Conservation (phyloP, 495 filamentous ascomycete species). For the Acidiella bohemica region DNA sequence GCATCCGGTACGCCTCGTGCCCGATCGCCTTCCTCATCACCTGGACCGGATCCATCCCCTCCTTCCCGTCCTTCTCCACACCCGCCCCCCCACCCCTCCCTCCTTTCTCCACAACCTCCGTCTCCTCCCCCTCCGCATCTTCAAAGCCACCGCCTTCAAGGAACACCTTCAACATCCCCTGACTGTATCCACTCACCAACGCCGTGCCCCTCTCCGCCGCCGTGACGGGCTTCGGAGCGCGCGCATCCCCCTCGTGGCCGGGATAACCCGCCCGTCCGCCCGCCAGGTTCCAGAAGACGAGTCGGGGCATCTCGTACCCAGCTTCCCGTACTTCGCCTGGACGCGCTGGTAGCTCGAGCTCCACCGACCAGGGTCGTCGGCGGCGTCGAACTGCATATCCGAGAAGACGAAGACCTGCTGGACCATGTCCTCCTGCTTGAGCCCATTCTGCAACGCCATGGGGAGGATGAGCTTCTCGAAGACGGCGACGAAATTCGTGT, state of each 20-base stretch:
- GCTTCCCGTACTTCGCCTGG: slow-evolving; percentile 26
- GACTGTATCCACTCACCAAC: slow-evolving; percentile 36
- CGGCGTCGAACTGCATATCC: slow-evolving; percentile 37
- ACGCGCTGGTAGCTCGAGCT: slow-evolving; percentile 31
- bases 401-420: slow-evolving; percentile 37
- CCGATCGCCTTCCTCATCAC: slow-evolving; percentile 32
- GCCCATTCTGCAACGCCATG: slow-evolving; percentile 29
- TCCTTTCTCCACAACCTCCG: slow-evolving; percentile 15
- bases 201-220: slow-evolving; percentile 26
- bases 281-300: slow-evolving; percentile 40
- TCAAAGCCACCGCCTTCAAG: slow-evolving; percentile 31
- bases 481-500: slow-evolving; percentile 35
- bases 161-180: slow-evolving; percentile 38
- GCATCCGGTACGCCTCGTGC: slow-evolving; percentile 33
- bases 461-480: slow-evolving; percentile 35
- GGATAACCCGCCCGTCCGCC: slow-evolving; percentile 24
- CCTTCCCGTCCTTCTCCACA: slow-evolving; percentile 20
- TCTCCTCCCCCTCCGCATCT: slow-evolving; percentile 28
- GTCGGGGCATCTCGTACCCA: slow-evolving; percentile 36
- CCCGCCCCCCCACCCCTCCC: slow-evolving; percentile 20
- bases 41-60: slow-evolving; percentile 28
- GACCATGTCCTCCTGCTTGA: slow-evolving; percentile 35
- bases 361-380: slow-evolving; percentile 17
- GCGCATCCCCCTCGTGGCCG: background rate
- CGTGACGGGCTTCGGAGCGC: slow-evolving; percentile 32